Evolutionary conservation across 148 eudicot species (phyloP).

Genomic region (Rhododendron molle): DNA sequence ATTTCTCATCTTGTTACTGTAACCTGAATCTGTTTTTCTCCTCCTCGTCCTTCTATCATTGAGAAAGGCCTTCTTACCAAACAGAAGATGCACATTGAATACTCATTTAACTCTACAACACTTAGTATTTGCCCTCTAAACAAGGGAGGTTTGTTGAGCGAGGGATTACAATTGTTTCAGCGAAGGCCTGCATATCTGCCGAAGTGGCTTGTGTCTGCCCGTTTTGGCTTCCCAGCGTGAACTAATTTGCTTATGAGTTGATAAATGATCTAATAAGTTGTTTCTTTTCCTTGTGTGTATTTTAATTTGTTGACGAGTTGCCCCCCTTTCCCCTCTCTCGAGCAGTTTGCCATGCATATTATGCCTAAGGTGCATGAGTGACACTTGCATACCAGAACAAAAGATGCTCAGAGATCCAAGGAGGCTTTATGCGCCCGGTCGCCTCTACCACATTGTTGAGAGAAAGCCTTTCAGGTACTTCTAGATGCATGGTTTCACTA

Average conservation of each 20-base stretch:
- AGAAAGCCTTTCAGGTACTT: conserved; percentile 82
- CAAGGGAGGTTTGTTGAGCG: not conserved
- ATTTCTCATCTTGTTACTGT: not conserved
- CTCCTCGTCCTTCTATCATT: not conserved
- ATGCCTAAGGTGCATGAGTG: conserved; percentile 84
- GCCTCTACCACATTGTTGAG: conserved; percentile 96
- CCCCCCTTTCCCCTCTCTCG: conserved; percentile 1
- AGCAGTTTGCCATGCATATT: conserved; percentile 91
- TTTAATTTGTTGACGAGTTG: not conserved
- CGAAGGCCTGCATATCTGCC: not conserved
- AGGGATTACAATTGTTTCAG: not conserved
- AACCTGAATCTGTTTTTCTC: not conserved
- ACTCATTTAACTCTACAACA: not conserved
- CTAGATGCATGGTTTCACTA: not conserved
- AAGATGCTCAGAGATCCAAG: conserved; percentile 86
- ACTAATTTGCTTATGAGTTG: not conserved
- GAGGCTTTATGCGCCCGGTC: conserved; percentile 97
- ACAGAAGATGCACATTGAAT: not conserved
- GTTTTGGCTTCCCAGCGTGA: not conserved
- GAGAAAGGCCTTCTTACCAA: conserved; percentile 3
- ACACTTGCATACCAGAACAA: conserved; percentile 82
- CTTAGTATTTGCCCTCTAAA: not conserved
- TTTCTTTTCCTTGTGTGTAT: not conserved
- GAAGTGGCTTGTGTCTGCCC: not conserved
- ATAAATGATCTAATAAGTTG: not conserved